Evolutionary conservation across 2,329 filamentous ascomycete genomes (phyloP), one percentile per base, ranked within the genome.

Genomic region (Beauveria medogensis): DNA sequence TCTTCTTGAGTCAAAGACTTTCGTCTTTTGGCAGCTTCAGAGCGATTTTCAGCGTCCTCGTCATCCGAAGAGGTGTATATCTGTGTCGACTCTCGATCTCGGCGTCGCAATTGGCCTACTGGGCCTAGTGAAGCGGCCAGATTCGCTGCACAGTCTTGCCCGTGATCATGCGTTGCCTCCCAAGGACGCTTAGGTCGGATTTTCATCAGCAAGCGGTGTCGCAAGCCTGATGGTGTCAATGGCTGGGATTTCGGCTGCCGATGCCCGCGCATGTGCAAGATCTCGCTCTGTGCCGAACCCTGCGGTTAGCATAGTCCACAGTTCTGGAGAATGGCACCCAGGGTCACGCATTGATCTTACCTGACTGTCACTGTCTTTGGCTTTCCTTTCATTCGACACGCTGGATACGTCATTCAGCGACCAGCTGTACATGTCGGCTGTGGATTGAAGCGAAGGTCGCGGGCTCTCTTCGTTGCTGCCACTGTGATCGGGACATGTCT

Each of bases 151-250:
- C 60, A 61, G 22, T 56, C 18, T 22, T 53, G 16, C 2, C 47
- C 48, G 6, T 66, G 65, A 18, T 54, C 62, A 24, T 63, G 68
- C 8, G 65, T 61, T n/a, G 66, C 67, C 48, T 64, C 63, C 67
- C 64, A 72, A 7, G 66, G 64, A 7, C 69, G 68, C 18, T 62
- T 61, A 16, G 66, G 67, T 34, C 66, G 67, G 50, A 72, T 62
- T 12, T 67, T 67, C 18, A 62, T 52, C 8, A 64, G 63, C 16
- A 70, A 60, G 10, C 69, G 67, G 28, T 63, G 63, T 8, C 69
- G 64, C n/a, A 71, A 52, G 41, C 63, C 60, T 1, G 61, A 65
- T 18, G 69, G 68, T 5, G 67, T 68, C 12, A 62, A 54, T 18
- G 70, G 65, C 24, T 68, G 71, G 18, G 69, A 70, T 28, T 61